Evolutionary conservation across 805 yeast species (phyloP), one percentile per base, ranked within the genome.

Genomic region (Blastobotrys parvus): DNA sequence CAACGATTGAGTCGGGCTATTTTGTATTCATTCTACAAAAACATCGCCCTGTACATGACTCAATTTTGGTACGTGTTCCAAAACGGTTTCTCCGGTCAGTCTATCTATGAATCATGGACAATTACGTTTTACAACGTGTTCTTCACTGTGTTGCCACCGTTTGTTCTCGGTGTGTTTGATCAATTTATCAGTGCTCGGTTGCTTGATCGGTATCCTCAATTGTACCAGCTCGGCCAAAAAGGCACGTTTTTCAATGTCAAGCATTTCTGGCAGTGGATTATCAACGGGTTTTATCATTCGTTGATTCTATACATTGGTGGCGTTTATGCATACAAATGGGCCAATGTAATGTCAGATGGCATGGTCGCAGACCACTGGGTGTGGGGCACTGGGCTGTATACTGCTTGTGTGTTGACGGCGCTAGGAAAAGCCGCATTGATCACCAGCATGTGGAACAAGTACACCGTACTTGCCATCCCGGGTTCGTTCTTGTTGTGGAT

Each of bases 61-160:
- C 98, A 92, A 66, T 92, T 92, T 63, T 92, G 98, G 98, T 92
- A 75, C 63, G 97, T 90, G 17, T 92, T 92, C 60, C 73, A 80
- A 46, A 92, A 89, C 61, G 90, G 87, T 3, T 92, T 77, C 58
- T 86, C 96, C 18, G 99, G 99, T 15, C 96, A 92, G 64, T 86
- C 95, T 0, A 80, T 92, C 54, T 83, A 84, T 60, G 99, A 92
- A 62, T 89, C 97, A 0, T 92, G 99, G 99, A 87, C 97, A 0
- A 77, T 94, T 60, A 92, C 98, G 0, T 84, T 85, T 52, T 94
- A 92, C 69, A 92, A 94, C 58, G 95, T 94, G 8, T 72, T 94
- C 42, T 92, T 90, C 64, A 86, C 97, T 0, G 97, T 85, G 25
- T 68, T 87, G 35, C 99, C 99, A 2, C 98, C 99, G 0, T 85